phyloP scores from a whole-genome alignment of 1,284 basidiomycete species.

The Apiotrichum gamsii region DNA sequence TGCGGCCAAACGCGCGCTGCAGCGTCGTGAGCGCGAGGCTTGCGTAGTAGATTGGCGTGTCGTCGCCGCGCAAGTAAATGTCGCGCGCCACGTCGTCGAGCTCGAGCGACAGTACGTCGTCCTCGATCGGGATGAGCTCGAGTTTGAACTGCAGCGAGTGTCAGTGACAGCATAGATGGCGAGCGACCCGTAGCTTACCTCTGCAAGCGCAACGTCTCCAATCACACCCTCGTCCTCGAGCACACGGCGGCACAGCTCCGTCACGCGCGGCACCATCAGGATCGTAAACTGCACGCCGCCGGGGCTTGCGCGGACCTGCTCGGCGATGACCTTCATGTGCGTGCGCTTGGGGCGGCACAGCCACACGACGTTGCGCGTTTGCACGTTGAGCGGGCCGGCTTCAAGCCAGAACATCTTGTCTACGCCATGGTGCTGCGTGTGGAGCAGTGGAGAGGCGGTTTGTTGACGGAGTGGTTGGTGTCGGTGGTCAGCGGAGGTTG shows the following conservation, averaged over 20 bases:
- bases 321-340: constrained; percentile 82
- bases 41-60: constrained; percentile 81
- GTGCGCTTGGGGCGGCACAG: constrained; percentile 82
- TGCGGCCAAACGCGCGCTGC: constrained; percentile 79
- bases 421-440: constrained; percentile 81
- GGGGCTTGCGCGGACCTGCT: constrained; percentile 16
- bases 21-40: constrained; percentile 78
- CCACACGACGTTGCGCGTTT: constrained; percentile 86
- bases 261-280: constrained; percentile 78
- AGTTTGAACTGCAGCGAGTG: constrained; percentile 66
- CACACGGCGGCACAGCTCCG: constrained; percentile 73
- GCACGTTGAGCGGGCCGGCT: constrained; percentile 69
- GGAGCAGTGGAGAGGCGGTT: no score
- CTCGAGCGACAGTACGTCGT: constrained; percentile 84
- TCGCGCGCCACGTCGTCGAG: constrained; percentile 75
- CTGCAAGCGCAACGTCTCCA: constrained; percentile 75
- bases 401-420: constrained; percentile 99
- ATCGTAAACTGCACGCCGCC: constrained; percentile 63
- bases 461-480: no score
- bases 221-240: constrained; percentile 87
- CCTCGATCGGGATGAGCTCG: constrained; percentile 86
- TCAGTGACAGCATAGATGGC: background rate
- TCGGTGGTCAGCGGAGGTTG: background rate
- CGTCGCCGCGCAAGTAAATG: constrained; percentile 90
- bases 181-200: constrained; percentile 40